phyloP scores from a whole-genome alignment of 2,329 filamentous ascomycete genomes.

The Neopestalotiopsis clavispora region DNA sequence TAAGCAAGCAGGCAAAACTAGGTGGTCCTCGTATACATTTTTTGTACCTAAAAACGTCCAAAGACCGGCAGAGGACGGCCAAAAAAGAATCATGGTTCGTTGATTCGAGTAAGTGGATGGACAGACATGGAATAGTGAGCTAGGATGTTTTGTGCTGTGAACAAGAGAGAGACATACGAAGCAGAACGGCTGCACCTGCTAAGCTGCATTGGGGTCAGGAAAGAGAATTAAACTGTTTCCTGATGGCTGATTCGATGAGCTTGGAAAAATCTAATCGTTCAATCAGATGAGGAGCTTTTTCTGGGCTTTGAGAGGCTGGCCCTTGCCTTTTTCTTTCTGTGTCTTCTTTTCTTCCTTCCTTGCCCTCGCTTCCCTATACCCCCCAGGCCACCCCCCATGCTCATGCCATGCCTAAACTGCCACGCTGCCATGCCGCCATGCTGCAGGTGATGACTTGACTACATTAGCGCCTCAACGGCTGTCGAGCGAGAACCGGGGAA shows the following conservation, averaged over 20 bases:
- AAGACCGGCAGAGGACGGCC: not conserved
- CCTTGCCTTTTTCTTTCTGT: not conserved
- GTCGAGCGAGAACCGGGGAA: slow-evolving; percentile 15
- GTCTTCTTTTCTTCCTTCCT: not conserved
- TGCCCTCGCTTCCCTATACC: not conserved
- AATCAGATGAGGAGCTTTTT: not conserved
- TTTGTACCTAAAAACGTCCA: not conserved
- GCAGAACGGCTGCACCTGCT: not conserved
- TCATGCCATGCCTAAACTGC: not conserved
- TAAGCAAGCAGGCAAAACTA: no score
- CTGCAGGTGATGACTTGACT: slow-evolving; percentile 2
- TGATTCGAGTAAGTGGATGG: no score
- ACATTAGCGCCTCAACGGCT: slow-evolving; percentile 12
- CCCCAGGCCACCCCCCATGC: not conserved
- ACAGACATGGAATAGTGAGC: not conserved
- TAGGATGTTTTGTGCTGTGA: not conserved
- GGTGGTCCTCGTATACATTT: not conserved
- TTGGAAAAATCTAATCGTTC: slow-evolving; percentile 10
- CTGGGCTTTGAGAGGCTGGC: not conserved
- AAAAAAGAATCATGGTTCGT: no score
- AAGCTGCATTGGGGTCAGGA: not conserved
- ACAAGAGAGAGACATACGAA: not conserved
- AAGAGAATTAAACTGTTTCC: not conserved
- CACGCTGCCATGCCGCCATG: slow-evolving; percentile 4
- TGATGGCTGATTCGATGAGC: not conserved